phyloP scores from a whole-genome alignment of 2,329 filamentous ascomycete genomes.

The Trichoderma asperellum region DNA sequence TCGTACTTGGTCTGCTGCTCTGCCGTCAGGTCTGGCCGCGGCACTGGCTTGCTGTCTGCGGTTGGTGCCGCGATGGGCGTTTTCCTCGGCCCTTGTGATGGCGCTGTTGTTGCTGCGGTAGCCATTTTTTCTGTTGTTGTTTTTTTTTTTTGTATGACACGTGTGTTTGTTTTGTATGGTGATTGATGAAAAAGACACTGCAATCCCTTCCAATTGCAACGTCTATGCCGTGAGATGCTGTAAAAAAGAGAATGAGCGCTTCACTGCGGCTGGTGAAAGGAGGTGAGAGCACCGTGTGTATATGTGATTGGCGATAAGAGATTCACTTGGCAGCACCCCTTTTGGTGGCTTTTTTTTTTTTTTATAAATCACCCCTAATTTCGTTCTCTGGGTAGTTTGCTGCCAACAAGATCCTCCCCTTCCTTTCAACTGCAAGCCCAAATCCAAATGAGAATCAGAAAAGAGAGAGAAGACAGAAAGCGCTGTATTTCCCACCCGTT shows the following conservation, averaged over 20 bases:
- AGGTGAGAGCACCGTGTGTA: not conserved
- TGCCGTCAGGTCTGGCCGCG: slow-evolving; percentile 64
- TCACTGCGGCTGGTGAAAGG: not conserved
- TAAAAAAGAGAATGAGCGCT: not conserved
- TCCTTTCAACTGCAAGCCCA: not conserved
- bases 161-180: too few species aligned
- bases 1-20: slow-evolving; percentile 86
- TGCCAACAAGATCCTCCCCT: not conserved
- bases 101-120: not conserved
- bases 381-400: not conserved
- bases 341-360: not conserved
- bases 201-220: not conserved
- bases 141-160: slow-evolving; percentile 2
- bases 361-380: not conserved
- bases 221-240: not conserved
- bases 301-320: not conserved
- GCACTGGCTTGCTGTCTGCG: slow-evolving; percentile 59
- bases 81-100: slow-evolving; percentile 20
- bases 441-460: not conserved
- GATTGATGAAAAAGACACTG: not conserved
- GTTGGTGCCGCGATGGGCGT: slow-evolving; percentile 47
- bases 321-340: not conserved
- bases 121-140: not conserved
- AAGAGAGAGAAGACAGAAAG: not conserved
- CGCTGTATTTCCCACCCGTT: not conserved